Evolutionary conservation across 164 flowering plant genomes (phyloP).

Genomic region (Santalum album): DNA sequence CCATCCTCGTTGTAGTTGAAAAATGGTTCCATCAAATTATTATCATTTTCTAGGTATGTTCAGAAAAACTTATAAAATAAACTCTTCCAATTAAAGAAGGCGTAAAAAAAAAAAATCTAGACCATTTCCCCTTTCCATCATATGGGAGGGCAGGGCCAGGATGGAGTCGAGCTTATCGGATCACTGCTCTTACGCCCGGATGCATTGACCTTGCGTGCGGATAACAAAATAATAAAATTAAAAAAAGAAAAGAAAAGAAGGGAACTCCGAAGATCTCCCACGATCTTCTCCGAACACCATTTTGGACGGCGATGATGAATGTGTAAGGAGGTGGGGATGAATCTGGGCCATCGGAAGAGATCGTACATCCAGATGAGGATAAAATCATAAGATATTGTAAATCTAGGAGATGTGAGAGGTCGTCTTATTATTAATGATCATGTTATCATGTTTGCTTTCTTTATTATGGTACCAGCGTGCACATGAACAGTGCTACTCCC

Average conservation of each 20-base stretch:
- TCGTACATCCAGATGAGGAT: background rate
- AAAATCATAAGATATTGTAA: background rate
- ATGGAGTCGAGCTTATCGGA: background rate
- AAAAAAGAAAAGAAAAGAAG: no score
- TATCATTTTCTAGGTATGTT: no score
- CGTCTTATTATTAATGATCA: constrained; percentile 14
- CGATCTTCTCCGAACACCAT: background rate
- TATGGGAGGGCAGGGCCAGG: no score
- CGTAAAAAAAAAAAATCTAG: no score
- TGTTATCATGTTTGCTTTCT: constrained; percentile 15
- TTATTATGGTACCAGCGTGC: background rate
- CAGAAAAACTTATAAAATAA: no score
- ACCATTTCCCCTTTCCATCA: no score
- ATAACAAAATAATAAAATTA: background rate
- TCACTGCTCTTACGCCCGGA: background rate
- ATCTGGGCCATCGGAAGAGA: background rate
- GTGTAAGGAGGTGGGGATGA: background rate
- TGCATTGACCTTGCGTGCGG: background rate
- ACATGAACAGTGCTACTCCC: background rate
- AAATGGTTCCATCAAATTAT: no score
- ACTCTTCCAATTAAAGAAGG: no score
- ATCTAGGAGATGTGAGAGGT: background rate
- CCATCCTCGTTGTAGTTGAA: no score
- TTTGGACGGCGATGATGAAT: background rate
- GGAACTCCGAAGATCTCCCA: background rate